Base-by-base conservation (phyloP, 495 filamentous ascomycete genomes). In the Xeromyces bisporus region DNA sequence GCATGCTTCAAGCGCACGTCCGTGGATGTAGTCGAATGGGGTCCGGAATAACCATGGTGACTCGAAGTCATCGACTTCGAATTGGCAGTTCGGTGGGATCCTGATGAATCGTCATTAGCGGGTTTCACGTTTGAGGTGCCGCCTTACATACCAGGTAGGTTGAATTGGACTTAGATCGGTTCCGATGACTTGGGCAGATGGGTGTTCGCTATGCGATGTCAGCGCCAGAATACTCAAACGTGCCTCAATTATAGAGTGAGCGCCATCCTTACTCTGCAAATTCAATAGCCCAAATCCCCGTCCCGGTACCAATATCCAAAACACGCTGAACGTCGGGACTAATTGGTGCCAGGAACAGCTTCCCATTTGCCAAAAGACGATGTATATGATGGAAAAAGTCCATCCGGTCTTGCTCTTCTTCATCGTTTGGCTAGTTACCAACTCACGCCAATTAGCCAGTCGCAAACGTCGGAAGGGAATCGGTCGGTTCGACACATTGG, bases 301-400 rank as follows among this genome's bases (percentile, higher is more conserved):
- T 66, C 1, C 77, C 77, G 1, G 75, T 80, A 26, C 77, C 77
- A 23, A 81, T 42, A 39, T 83, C 77, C 7, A 81, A 56, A 13
- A 76, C 65, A 33, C 68, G 67, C 33, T 76, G 62, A 1, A 66
- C 58, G n/a, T 64, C 50, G 7, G 48, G 28, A 13, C 48, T 56
- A 10, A 82, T 52, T 4, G 77, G 77, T 0, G 77, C 64, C 2
- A 74, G 51, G 39, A 61, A 67, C 6, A 76, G 53, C 25, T 60
- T 60, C n/a, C 74, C 73, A 15, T 57, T 60, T 2, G 75, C 49
- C 10, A 73, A 44, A 17, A 67, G 44, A 9, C 54, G 50, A 18
- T 65, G 58, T 25, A 67, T 55, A 26, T 67, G 66, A 34, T 69
- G 61, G 13, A 59, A 54, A 1, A 66, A 43, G 31, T 66, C 58